Evolutionary conservation across 129 eudicot genomes (phyloP).

Genomic region (Ambrosia artemisiifolia): DNA sequence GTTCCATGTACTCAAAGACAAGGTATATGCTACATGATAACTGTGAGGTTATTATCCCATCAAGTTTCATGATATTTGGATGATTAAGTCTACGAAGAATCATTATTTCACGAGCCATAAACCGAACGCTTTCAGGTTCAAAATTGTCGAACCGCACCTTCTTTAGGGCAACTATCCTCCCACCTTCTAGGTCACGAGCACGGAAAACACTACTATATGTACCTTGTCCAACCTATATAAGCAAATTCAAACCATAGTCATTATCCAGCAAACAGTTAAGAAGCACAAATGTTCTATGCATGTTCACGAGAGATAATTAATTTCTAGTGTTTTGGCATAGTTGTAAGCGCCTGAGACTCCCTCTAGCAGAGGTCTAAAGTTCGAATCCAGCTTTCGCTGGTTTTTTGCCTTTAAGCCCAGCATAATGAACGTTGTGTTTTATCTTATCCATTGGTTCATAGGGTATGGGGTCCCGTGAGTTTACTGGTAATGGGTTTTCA

Average conservation of each 20-base stretch:
- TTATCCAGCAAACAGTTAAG: slow-evolving; percentile 6
- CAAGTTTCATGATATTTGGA: slow-evolving; percentile 85
- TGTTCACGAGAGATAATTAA: background rate
- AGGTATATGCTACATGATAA: slow-evolving; percentile 87
- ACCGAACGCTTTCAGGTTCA: slow-evolving; percentile 97
- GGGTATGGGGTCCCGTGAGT: too few relatives aligned
- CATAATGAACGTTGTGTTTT: too few relatives aligned
- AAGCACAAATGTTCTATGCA: background rate
- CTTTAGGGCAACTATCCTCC: slow-evolving; percentile 83
- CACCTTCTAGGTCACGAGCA: slow-evolving; percentile 68
- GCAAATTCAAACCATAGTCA: background rate
- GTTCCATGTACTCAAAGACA: slow-evolving; percentile 95
- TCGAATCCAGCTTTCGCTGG: too few relatives aligned
- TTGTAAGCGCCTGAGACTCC: too few relatives aligned
- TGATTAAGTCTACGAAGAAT: slow-evolving; percentile 88
- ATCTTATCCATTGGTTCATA: too few relatives aligned
- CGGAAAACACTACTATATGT: slow-evolving; percentile 90
- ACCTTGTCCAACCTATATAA: slow-evolving; percentile 78
- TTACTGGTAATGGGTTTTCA: too few relatives aligned
- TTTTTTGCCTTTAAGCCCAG: too few relatives aligned
- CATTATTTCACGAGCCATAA: slow-evolving; percentile 89
- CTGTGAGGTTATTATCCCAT: slow-evolving; percentile 73
- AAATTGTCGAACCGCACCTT: slow-evolving; percentile 89
- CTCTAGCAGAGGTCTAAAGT: too few relatives aligned
- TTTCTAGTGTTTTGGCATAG: background rate